Conservation (phyloP, 2,329 filamentous ascomycete genomes). For the Fusarium sp. region DNA sequence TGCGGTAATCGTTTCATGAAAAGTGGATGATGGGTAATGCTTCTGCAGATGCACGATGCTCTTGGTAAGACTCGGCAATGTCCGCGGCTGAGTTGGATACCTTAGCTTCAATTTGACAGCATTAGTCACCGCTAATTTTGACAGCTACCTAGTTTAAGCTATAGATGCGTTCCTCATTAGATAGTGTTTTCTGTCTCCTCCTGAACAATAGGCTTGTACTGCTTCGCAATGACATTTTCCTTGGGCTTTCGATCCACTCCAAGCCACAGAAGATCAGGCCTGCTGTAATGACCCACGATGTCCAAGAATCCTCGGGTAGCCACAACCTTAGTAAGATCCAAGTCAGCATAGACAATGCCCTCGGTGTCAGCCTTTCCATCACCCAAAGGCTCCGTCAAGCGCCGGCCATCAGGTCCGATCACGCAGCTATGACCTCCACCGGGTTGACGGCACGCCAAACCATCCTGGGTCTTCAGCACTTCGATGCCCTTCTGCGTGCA, state of each 20-base stretch:
- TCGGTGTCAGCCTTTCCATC: slow-evolving; percentile 47
- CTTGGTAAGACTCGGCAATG: not conserved
- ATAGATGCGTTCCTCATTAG: not conserved
- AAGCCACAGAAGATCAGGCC: slow-evolving; percentile 55
- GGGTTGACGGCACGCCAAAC: slow-evolving; percentile 39
- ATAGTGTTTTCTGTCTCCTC: slow-evolving; percentile 2
- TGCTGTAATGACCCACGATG: slow-evolving; percentile 49
- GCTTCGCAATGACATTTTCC: slow-evolving; percentile 23
- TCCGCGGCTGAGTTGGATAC: not conserved
- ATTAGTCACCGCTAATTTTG: not conserved
- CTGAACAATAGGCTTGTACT: slow-evolving; percentile 1
- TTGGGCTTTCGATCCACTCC: slow-evolving; percentile 37
- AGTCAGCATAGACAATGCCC: slow-evolving; percentile 61
- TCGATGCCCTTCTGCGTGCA: slow-evolving; percentile 54
- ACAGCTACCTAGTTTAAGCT: not conserved
- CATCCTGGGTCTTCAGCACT: slow-evolving; percentile 56
- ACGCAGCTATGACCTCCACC: slow-evolving; percentile 40
- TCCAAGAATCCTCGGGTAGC: slow-evolving; percentile 55
- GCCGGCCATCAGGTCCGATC: slow-evolving; percentile 39
- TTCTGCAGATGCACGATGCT: not conserved
- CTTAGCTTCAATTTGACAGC: not conserved
- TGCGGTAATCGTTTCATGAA: not conserved
- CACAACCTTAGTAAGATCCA: slow-evolving; percentile 58
- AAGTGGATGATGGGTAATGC: not conserved
- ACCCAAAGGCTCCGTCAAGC: slow-evolving; percentile 23